These are phyloP conservation scores for Ophiosphaerella herpotricha DNA, from an alignment of 2,329 filamentous ascomycete species.

Conservation along the genomic window DNA sequence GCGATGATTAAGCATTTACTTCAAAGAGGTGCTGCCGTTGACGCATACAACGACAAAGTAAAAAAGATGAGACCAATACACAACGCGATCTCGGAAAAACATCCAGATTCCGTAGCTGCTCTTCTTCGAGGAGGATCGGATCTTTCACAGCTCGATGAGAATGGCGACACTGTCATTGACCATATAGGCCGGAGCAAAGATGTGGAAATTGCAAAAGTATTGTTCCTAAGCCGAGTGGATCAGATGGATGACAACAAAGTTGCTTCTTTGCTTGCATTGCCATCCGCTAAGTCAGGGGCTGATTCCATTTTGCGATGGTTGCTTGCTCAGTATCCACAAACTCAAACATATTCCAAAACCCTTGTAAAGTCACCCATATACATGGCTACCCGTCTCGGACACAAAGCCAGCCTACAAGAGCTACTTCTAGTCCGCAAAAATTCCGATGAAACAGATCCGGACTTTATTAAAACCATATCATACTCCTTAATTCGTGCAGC, in stretches of 20 bases:
- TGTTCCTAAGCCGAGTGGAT: not conserved
- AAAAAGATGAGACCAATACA: not conserved
- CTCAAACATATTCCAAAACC: too few relatives aligned
- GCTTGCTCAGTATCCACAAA: too few relatives aligned
- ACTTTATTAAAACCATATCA: too few relatives aligned
- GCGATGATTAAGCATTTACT: conserved; percentile 1
- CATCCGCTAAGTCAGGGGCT: not conserved
- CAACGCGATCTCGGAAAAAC: conserved; percentile 2
- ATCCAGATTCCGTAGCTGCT: not conserved
- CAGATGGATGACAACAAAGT: not conserved
- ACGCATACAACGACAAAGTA: not conserved
- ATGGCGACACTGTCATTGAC: not conserved
- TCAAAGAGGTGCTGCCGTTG: not conserved
- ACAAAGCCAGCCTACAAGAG: too few relatives aligned
- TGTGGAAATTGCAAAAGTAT: not conserved
- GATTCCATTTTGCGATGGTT: not conserved
- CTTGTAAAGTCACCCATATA: too few relatives aligned
- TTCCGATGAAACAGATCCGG: too few relatives aligned
- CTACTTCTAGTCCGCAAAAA: too few relatives aligned
- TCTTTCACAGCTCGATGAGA: not conserved
- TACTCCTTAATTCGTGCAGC: too few relatives aligned
- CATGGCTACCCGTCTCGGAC: too few relatives aligned
- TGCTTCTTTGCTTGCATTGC: not conserved
- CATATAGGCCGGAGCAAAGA: not conserved
- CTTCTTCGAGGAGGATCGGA: not conserved